These are phyloP conservation scores for Arbutus unedo DNA, from an alignment of 148 eudicot species.

Conservation along the genomic window DNA sequence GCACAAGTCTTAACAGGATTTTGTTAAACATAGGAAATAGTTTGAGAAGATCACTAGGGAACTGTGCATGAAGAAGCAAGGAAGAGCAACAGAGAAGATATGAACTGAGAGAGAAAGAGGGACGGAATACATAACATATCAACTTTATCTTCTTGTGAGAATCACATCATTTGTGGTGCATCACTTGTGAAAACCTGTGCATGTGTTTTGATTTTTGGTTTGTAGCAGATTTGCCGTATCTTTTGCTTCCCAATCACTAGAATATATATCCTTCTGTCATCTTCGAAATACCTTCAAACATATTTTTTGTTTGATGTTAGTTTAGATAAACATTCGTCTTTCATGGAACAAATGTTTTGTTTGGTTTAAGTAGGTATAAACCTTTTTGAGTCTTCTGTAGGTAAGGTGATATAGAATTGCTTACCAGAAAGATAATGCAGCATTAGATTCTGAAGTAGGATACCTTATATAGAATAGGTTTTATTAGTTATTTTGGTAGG, in stretches of 20 bases:
- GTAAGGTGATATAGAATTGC: neutral
- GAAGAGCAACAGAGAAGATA: neutral
- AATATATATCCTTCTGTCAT: neutral
- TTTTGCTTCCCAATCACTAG: neutral
- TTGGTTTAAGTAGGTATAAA: neutral
- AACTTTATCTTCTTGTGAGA: neutral
- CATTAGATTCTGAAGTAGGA: neutral
- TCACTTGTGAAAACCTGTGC: neutral
- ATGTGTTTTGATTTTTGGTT: neutral
- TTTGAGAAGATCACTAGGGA: neutral
- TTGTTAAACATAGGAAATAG: neutral
- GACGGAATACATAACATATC: too few species aligned
- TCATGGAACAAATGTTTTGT: too few species aligned
- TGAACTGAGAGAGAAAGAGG: neutral
- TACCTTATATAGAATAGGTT: neutral
- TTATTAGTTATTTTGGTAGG: neutral
- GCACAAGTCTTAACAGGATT: neutral
- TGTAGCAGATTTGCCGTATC: neutral
- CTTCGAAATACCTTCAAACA: neutral
- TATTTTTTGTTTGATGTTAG: neutral
- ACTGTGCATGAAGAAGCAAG: neutral
- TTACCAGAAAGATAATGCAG: neutral
- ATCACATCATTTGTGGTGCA: neutral
- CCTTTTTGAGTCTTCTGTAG: neutral
- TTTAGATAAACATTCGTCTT: neutral